These are phyloP conservation scores for Madurella mycetomatis DNA, from an alignment of 2,329 filamentous ascomycete genomes.

Conservation along the genomic window DNA sequence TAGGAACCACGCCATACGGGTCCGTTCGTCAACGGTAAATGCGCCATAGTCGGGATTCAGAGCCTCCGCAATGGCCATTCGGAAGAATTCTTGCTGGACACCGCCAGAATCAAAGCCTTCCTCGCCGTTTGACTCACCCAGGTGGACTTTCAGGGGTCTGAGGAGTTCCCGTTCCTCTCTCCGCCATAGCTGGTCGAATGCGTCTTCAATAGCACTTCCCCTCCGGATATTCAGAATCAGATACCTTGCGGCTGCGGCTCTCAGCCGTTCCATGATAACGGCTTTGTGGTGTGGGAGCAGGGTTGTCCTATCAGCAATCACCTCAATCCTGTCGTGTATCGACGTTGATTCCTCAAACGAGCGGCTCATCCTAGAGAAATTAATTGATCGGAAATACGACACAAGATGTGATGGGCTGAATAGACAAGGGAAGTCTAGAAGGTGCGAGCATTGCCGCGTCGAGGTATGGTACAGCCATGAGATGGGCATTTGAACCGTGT, in stretches of 20 bases:
- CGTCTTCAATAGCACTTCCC: constrained; percentile 63
- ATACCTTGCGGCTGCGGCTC: constrained; percentile 64
- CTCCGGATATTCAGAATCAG: constrained; percentile 66
- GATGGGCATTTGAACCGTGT: constrained; percentile 68
- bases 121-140: constrained; percentile 78
- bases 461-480: constrained; percentile 62
- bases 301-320: constrained; percentile 50
- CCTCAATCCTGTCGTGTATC: constrained; percentile 51
- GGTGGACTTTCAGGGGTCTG: constrained; percentile 80
- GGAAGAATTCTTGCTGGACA: constrained; percentile 95
- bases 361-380: constrained; percentile 80
- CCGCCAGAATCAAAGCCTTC: constrained; percentile 91
- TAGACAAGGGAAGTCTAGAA: constrained; percentile 76
- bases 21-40: constrained; percentile 73
- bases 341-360: constrained; percentile 67
- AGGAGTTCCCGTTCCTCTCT: constrained; percentile 76
- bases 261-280: constrained; percentile 59
- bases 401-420: constrained; percentile 71
- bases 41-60: constrained; percentile 73
- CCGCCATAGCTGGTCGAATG: constrained; percentile 85
- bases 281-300: constrained; percentile 56
- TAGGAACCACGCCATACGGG: constrained; percentile 82
- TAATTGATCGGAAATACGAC: constrained; percentile 81
- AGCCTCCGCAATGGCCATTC: constrained; percentile 73
- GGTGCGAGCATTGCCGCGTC: constrained; percentile 62